Evolutionary conservation across 192 early-diverging fungal genomes (phyloP).

Genomic region (Rhizoclosmatium sp.): DNA sequence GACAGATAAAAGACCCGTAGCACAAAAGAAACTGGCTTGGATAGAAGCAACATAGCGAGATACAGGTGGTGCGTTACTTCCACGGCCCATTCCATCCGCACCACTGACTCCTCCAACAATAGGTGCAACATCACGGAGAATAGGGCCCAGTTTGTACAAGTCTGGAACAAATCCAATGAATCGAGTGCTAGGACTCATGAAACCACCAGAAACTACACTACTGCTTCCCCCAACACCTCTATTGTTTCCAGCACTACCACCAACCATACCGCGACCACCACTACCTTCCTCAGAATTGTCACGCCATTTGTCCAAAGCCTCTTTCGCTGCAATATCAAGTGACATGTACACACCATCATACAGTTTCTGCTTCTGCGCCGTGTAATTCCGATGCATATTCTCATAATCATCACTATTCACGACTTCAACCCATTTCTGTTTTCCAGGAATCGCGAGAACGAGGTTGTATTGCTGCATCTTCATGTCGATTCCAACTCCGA

Average conservation of each 20-base stretch:
- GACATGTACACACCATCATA: background rate
- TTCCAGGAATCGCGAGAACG: conserved; percentile 33
- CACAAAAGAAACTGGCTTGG: conserved; percentile 14
- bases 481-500: conserved; percentile 39
- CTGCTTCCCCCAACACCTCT: background rate
- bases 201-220: background rate
- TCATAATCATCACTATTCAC: background rate
- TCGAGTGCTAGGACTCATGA: background rate
- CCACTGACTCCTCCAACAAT: background rate
- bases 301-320: background rate
- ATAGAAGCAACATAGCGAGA: conserved; percentile 14
- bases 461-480: conserved; percentile 37
- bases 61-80: background rate
- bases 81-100: background rate
- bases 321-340: background rate
- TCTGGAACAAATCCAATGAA: conserved; percentile 4
- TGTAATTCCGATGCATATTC: background rate
- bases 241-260: background rate
- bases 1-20: conserved; percentile 22
- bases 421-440: conserved; percentile 46
- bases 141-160: conserved; percentile 8
- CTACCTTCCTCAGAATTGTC: background rate
- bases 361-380: background rate
- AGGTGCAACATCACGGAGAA: conserved; percentile 1
- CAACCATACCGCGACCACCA: background rate